Conservation (phyloP, 2,329 filamentous ascomycete species). For the Delphinella strobiligena region DNA sequence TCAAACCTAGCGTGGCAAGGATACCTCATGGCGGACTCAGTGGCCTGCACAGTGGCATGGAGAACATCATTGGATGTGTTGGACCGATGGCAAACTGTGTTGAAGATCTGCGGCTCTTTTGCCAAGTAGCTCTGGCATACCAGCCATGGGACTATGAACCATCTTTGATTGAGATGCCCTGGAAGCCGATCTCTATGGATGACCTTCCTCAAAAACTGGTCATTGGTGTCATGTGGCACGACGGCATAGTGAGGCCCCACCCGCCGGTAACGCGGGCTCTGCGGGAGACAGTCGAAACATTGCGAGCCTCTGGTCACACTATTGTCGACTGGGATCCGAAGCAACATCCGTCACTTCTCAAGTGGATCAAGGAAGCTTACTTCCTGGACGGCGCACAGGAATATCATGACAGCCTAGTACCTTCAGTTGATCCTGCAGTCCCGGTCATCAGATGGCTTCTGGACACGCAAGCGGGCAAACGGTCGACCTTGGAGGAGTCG, state of each 20-base stretch:
- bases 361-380: slow-evolving; percentile 7
- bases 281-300: slow-evolving; percentile 37
- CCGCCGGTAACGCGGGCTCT: slow-evolving; percentile 52
- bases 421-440: slow-evolving; percentile 2
- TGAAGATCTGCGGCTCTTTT: slow-evolving; percentile 42
- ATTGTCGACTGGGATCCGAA: slow-evolving; percentile 44
- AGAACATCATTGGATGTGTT: slow-evolving; percentile 30
- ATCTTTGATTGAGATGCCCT: slow-evolving; percentile 46
- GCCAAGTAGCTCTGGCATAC: slow-evolving; percentile 36
- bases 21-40: slow-evolving; percentile 4
- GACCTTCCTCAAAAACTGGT: slow-evolving; percentile 29
- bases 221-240: slow-evolving; percentile 53
- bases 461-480: not conserved
- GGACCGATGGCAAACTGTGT: slow-evolving; percentile 44
- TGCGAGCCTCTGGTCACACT: slow-evolving; percentile 40
- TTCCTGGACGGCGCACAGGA: slow-evolving; percentile 6
- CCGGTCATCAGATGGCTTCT: slow-evolving; percentile 5
- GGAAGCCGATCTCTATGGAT: slow-evolving; percentile 26
- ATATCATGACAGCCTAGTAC: not conserved
- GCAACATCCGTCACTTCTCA: slow-evolving; percentile 31
- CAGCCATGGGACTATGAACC: slow-evolving; percentile 48
- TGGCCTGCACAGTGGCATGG: slow-evolving; percentile 6
- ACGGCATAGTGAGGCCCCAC: slow-evolving; percentile 52
- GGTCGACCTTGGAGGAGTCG: slow-evolving; percentile 2
- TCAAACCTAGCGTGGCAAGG: slow-evolving; percentile 49